Evolutionary conservation across 108 stramenopile species (phyloP).

Genomic region (Nitzschia putrida): DNA sequence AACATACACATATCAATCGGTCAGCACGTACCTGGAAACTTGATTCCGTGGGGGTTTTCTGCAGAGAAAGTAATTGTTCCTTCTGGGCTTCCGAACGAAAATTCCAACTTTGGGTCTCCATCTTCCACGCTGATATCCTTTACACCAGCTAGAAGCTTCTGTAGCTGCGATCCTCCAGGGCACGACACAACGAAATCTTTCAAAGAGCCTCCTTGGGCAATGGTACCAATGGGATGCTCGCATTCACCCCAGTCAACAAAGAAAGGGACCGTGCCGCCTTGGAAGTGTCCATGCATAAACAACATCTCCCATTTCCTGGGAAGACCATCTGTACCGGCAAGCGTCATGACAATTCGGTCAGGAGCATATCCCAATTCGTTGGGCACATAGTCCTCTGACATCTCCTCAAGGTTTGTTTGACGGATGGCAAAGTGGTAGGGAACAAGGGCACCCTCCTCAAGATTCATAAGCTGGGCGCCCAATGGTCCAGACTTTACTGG

Average conservation of each 20-base stretch:
- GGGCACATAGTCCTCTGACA: slow-evolving; percentile 23
- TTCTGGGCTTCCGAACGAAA: slow-evolving; percentile 27
- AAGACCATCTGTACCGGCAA: slow-evolving; percentile 17
- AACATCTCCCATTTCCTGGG: slow-evolving; percentile 32
- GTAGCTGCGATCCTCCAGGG: slow-evolving; percentile 11
- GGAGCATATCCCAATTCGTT: slow-evolving; percentile 24
- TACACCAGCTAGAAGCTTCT: slow-evolving; percentile 17
- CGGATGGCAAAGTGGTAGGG: slow-evolving; percentile 29
- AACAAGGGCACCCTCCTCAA: slow-evolving; percentile 14
- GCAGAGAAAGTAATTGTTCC: slow-evolving; percentile 29
- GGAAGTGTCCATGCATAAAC: slow-evolving; percentile 29
- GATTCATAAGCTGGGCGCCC: slow-evolving; percentile 5
- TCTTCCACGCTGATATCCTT: slow-evolving; percentile 6
- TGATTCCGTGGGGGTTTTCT: slow-evolving; percentile 13
- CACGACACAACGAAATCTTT: slow-evolving; percentile 7
- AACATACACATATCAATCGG: neutral
- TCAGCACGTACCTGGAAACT: slow-evolving; percentile 18
- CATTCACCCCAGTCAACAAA: slow-evolving; percentile 27
- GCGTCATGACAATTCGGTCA: slow-evolving; percentile 16
- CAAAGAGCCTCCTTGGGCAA: slow-evolving; percentile 20
- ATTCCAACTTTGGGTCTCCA: slow-evolving; percentile 24
- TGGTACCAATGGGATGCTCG: slow-evolving; percentile 21
- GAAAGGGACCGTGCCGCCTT: slow-evolving; percentile 19
- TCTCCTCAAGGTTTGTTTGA: slow-evolving; percentile 4
- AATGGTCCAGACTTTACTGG: slow-evolving; percentile 18